Percentiles rank a stretch among this genome's conserved stretches.
phyloP scores from a whole-genome alignment of 352 stramenopile species.

The Saprolegnia parasitica region DNA sequence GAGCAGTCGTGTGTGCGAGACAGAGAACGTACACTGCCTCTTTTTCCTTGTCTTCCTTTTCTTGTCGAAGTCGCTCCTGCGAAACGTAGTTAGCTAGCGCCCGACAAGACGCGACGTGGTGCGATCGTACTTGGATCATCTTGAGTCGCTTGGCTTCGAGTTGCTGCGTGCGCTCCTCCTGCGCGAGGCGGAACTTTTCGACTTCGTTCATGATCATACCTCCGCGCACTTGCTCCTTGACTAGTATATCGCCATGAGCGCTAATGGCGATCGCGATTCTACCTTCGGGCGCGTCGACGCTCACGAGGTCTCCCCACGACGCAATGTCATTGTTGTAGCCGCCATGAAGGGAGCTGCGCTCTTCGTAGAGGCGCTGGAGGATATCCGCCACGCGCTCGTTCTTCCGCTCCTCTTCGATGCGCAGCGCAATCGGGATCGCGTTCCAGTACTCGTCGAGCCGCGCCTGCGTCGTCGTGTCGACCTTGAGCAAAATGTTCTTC shows the following conservation, averaged over 20 bases:
- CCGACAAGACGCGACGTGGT: no score
- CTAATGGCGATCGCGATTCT: not conserved
- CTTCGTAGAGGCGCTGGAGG: slow-evolving; percentile 36
- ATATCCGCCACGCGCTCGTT: slow-evolving; percentile 33
- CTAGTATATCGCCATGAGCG: slow-evolving; percentile 19
- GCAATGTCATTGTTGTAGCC: slow-evolving; percentile 39
- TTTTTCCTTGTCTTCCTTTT: slow-evolving; percentile 14
- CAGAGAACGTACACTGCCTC: not conserved
- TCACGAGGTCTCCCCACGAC: slow-evolving; percentile 36
- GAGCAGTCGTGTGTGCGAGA: no score
- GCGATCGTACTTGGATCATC: slow-evolving; percentile 27
- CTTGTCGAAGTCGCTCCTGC: slow-evolving; percentile 21
- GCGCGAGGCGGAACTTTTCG: slow-evolving; percentile 43
- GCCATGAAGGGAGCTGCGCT: slow-evolving; percentile 36
- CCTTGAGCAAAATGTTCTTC: slow-evolving; percentile 43
- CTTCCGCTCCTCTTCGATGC: slow-evolving; percentile 30
- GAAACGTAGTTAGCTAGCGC: no score
- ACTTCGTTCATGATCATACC: slow-evolving; percentile 46
- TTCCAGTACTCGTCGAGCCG: slow-evolving; percentile 36
- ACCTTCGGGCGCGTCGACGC: slow-evolving; percentile 14
- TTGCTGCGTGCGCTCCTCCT: slow-evolving; percentile 41
- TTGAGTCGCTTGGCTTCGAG: slow-evolving; percentile 35
- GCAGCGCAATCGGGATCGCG: slow-evolving; percentile 32
- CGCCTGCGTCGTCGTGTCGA: slow-evolving; percentile 38
- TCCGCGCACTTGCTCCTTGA: slow-evolving; percentile 35